Conservation (phyloP, 345 rosid species). For the Salix arbutifolia region DNA sequence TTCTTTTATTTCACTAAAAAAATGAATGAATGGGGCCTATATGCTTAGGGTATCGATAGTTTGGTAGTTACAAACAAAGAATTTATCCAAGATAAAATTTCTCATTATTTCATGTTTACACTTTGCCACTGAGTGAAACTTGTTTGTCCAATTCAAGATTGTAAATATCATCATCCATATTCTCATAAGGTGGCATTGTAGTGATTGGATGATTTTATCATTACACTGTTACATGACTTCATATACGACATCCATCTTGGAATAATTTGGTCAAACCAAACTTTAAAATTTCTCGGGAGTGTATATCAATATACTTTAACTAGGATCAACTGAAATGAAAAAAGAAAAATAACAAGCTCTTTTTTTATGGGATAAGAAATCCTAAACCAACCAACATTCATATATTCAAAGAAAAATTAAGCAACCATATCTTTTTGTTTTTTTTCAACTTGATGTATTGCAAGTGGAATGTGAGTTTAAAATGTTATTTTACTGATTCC, state of each 20-base stretch:
- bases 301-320: conserved; percentile 66
- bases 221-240: conserved; percentile 9
- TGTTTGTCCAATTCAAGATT: not conserved
- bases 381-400: conserved; percentile 17
- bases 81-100: too few relatives aligned
- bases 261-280: conserved; percentile 56
- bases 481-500: conserved; percentile 35
- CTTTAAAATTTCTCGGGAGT: conserved; percentile 63
- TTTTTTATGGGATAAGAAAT: conserved; percentile 12
- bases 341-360: conserved; percentile 50
- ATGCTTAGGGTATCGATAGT: too few relatives aligned
- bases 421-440: too few relatives aligned
- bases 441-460: too few relatives aligned
- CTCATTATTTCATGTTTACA: not conserved
- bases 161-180: too few relatives aligned
- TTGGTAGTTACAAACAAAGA: not conserved
- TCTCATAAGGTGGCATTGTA: not conserved
- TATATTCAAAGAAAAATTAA: too few relatives aligned
- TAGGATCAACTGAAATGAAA: conserved; percentile 72
- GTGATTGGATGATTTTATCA: not conserved
- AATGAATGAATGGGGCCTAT: too few relatives aligned
- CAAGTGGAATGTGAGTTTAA: not conserved
- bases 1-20: not conserved
- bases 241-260: conserved; percentile 79
- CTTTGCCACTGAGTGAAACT: not conserved